Evolutionary conservation across 1,139 yeast genomes (phyloP).

Genomic region (Candida sp.): DNA sequence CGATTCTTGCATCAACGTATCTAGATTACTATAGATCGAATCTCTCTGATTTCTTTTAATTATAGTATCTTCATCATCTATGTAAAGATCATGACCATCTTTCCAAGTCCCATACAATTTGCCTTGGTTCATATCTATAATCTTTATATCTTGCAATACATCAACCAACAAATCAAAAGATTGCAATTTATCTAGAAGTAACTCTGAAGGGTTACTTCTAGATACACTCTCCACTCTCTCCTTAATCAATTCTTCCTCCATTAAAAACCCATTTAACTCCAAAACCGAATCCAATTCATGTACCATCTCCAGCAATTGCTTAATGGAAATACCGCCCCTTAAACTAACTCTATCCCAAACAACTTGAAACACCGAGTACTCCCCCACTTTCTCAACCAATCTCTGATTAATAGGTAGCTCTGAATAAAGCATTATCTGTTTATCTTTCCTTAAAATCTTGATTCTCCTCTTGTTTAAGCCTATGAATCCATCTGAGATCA

Average conservation of each 20-base stretch:
- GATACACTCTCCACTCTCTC: neutral
- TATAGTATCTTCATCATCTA: neutral
- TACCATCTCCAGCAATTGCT: neutral
- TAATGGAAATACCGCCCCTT: neutral
- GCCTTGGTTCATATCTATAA: neutral
- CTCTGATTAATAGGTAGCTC: neutral
- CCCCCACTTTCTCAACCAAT: neutral
- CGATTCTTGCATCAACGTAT: neutral
- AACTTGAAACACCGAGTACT: neutral
- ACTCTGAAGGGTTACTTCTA: neutral
- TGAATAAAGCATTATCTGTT: no score
- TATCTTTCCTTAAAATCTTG: no score
- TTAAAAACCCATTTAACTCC: neutral
- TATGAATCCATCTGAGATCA: no score
- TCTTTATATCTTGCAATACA: neutral
- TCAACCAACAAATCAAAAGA: neutral
- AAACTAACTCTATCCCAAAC: neutral
- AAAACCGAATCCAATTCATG: neutral
- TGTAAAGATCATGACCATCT: neutral
- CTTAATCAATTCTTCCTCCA: neutral
- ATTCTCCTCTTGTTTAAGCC: no score
- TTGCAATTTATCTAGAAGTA: neutral
- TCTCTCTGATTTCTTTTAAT: neutral
- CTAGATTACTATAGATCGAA: neutral
- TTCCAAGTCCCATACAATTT: neutral